phyloP scores from a whole-genome alignment of 1,284 basidiomycete genomes.

The Leccinum insolens region DNA sequence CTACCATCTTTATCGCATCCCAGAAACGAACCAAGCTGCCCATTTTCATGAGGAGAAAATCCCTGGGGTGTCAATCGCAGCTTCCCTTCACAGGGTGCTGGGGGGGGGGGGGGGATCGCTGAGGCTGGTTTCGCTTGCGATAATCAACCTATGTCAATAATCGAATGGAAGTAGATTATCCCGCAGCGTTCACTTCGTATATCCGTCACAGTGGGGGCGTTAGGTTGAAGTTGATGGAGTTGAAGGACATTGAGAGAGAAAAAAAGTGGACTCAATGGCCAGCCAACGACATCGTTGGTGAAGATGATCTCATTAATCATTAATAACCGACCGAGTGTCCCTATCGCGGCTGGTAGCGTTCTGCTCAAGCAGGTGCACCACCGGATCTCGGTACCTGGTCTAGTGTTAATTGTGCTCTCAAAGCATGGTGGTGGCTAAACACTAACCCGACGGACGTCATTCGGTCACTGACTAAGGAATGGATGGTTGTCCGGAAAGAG shows the following conservation, averaged over 20 bases:
- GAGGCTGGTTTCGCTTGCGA: neutral
- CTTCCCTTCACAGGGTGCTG: neutral
- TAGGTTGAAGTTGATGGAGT: neutral
- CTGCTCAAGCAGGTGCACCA: neutral
- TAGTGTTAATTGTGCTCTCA: neutral
- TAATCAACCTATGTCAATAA: neutral
- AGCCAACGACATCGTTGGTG: too few relatives aligned
- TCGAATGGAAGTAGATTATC: neutral
- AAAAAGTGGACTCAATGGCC: neutral
- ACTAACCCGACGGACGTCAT: neutral
- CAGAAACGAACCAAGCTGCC: slow-evolving; percentile 11
- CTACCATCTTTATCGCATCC: neutral
- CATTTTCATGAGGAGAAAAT: slow-evolving; percentile 5
- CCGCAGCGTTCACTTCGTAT: neutral
- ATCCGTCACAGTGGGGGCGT: neutral
- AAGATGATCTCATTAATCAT: neutral
- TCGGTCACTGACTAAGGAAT: neutral
- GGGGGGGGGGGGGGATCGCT: neutral
- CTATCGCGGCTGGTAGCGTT: neutral
- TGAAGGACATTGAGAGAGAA: neutral
- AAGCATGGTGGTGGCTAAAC: neutral
- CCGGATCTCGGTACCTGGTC: neutral
- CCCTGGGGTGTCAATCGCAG: neutral
- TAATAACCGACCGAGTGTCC: neutral
- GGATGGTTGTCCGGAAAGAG: neutral